Base-by-base conservation (phyloP, 2,329 filamentous ascomycete species). In the Dactylonectria macrodidyma region DNA sequence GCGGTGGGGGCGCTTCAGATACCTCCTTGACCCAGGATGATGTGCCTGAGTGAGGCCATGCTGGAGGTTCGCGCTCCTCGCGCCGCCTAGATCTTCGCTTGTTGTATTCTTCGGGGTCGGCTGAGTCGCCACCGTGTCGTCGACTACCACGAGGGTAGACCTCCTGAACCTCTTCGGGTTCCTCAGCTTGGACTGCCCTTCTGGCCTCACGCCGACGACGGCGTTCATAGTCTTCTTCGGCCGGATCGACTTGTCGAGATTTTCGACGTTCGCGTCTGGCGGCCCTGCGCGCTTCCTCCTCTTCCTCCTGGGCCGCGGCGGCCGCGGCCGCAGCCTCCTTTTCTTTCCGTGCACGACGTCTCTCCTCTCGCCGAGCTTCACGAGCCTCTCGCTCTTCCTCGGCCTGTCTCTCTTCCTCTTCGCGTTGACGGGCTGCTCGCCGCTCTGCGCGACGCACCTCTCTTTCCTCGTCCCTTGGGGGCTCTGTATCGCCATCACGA, bases 21-120 rank as follows among this genome's bases (percentile, higher is more conserved):
- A 90, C 86, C 12, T 91, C 89, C 78, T 90, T 90, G 5, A 91
- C 89, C 90, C 90, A 91, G 0, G 88, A 91, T 9, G 87, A 89
- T 0, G 89, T 91, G 30, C 89, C 89, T 7, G 87, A 90, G 75
- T 90, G 87, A 19, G 89, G 89, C 89, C 89, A 91, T 10, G 82
- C 82, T 9, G 84, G 69, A 8, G 66, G 72, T 38, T 81, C 62
- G 47, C 62, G 73, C 47, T 79, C 76, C 26, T 77, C 83, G 34
- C 80, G 77, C 14, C 76, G 78, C 14, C 81, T 79, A 56, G 80
- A 75, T 75, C 81, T 80, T 71, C 83, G 82, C 66, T 86, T 84
- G 54, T 82, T 81, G 50, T 83, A 84, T 47, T 85, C 82, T n/a
- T 85, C 82, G 22, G 63, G 84, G 0, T 85, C 82, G 22, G 63